Base-by-base conservation (phyloP, 257 asterid species). In the Asclepias syriaca region DNA sequence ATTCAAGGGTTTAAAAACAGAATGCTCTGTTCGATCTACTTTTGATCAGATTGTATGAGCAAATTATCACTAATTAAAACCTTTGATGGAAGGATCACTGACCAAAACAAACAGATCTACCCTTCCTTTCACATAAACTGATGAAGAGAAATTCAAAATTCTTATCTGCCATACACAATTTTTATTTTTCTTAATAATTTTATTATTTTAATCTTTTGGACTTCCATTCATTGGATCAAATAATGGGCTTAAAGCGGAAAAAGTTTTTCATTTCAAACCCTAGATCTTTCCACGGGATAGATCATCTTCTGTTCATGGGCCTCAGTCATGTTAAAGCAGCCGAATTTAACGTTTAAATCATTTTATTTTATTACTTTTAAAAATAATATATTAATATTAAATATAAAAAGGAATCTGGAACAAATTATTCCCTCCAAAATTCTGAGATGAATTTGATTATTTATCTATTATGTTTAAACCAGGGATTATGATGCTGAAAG, bases 401-500 rank as follows among this genome's bases (percentile, higher is more conserved):
- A 43, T 0, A n/a, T n/a, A n/a, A 50, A 50, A 50, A 24, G 1
- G 11, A 53, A n/a, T 11, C 8, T 37, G 21, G 8, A 14, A 12
- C 18, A 53, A 53, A 53, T 53, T 53, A 53, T 53, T 53, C 24
- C 24, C 24, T 18, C 22, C n/a, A 5, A 53, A 53, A 53, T 4
- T 19, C 58, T 18, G 58, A 21, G 19, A 53, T 5, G n/a, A 45
- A 49, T 22, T 14, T 14, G 8, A 51, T 39, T 16, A 8, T 53
- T 15, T 5, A 18, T 1, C 14, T 66, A 22, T 34, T 34, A 61
- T 29, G 32, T 58, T 58, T 14, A 29, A 74, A 78, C 69, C 84
- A 90, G 98, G 89, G 96, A 90, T 75, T 93, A 90, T 81, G 80
- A 85, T 51, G 91, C 80, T 56, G 86, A 86, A 66, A 87, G 88